Base-by-base conservation (phyloP, 345 rosid genomes). In the Acer negundo region DNA sequence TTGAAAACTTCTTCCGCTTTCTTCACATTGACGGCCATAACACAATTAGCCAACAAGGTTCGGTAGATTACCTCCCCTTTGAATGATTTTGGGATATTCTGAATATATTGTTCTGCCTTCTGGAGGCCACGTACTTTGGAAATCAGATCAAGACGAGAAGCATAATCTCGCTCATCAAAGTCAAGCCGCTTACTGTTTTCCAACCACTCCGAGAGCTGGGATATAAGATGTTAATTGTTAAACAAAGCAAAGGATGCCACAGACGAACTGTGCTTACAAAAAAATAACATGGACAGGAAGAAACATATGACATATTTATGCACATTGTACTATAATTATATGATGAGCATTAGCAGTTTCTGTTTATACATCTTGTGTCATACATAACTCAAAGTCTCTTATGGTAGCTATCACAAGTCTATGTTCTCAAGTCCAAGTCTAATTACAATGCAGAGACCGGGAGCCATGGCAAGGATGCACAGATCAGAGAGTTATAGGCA, bases 201-300 rank as follows among this genome's bases (percentile, higher is more conserved):
- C 86, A 94, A 77, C 99, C 99, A 97, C 77, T 97, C 96, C 6
- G 93, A 93, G 70, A 97, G 82, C 99, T 97, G 88, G 66, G 83
- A 79, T 62, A 75, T 56, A 58, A 68, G 17, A 59, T 49, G 46
- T 17, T 49, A 72, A 75, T 59, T 35, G 20, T 24, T 28, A 7
- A 42, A n/a, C 22, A 24, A 63, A 70, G 24, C 47, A 20, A 75
- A 40, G 15, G 63, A 62, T n/a, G 62, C 67, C n/a, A 51, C 49
- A 31, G 65, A 44, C 12, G 38, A 20, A 70, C 20, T 19, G 9
- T 63, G 69, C 40, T 15, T 64, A 44, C 44, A 44, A 0, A 73
- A 61, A 73, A 55, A 42, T 11, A 56, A 72, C 10, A 16, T 17
- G 59, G 42, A 62, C n/a, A 22, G 35, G 22, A 20, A 20, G 38